These are phyloP conservation scores for Rubus idaeus DNA, from an alignment of 306 rosid genomes.

Conservation along the genomic window DNA sequence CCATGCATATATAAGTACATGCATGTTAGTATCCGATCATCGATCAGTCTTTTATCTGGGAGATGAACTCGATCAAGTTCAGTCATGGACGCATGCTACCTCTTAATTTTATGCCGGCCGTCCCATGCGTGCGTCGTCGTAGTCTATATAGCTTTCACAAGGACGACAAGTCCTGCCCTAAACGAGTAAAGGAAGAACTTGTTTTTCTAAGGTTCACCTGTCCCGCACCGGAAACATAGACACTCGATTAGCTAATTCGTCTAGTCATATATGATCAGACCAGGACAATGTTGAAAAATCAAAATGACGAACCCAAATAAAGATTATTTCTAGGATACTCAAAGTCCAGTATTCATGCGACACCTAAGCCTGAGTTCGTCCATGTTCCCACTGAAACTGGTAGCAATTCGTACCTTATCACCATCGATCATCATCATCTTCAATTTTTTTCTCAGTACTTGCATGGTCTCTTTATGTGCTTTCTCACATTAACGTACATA, in stretches of 20 bases:
- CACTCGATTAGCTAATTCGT: not conserved
- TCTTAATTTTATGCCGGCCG: not conserved
- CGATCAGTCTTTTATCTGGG: not conserved
- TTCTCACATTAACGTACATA: not conserved
- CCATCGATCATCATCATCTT: not conserved
- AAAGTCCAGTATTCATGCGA: not conserved
- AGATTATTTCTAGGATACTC: no score
- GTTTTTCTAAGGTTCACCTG: not conserved
- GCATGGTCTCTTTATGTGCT: not conserved
- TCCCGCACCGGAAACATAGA: not conserved
- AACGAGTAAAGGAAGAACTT: not conserved
- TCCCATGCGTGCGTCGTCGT: not conserved
- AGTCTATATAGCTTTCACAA: not conserved
- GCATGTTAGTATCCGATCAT: not conserved
- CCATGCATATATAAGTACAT: not conserved
- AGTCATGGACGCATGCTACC: not conserved
- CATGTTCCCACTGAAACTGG: not conserved
- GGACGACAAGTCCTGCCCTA: not conserved
- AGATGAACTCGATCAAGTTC: not conserved
- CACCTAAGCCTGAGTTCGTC: not conserved
- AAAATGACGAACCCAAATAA: not conserved
- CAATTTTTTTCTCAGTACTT: not conserved
- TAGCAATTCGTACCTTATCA: not conserved
- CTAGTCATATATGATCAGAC: no score
- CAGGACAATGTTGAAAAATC: not conserved